These are phyloP conservation scores for Cystoderma amianthinum DNA, from an alignment of 768 basidiomycete genomes.

Conservation along the genomic window DNA sequence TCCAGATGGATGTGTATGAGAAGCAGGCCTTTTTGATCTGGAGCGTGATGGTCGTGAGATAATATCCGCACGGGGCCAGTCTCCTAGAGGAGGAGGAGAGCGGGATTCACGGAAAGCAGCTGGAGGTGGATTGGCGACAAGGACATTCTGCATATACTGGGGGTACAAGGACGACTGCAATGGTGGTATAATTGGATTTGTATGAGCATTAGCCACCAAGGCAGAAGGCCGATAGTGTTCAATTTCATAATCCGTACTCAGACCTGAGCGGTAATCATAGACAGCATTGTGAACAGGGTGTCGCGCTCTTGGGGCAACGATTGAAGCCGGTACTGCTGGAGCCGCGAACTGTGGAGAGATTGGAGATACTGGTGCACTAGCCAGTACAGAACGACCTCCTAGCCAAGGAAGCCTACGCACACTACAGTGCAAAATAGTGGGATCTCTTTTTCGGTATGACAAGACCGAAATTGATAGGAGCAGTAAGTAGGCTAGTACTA, in stretches of 20 bases:
- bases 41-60: constrained; percentile 20
- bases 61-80: constrained; percentile 47
- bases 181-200: constrained; percentile 2
- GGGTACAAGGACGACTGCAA: constrained; percentile 18
- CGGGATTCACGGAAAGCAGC: constrained; percentile 11
- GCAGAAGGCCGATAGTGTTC: constrained; percentile 33
- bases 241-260: constrained; percentile 36
- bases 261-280: constrained; percentile 29
- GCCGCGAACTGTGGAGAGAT: constrained; percentile 24
- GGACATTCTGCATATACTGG: constrained; percentile 13
- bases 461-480: constrained; percentile 35
- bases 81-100: constrained; percentile 40
- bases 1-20: neutral
- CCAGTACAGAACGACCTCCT: constrained; percentile 16
- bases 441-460: constrained; percentile 34
- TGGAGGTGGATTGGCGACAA: constrained; percentile 10
- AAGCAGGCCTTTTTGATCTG: constrained; percentile 20
- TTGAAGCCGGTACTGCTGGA: constrained; percentile 23
- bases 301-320: constrained; percentile 37
- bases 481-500: constrained; percentile 56
- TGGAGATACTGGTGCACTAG: constrained; percentile 25
- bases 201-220: neutral
- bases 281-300: constrained; percentile 23
- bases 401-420: constrained; percentile 37
- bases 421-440: constrained; percentile 42